phyloP scores from a whole-genome alignment of 140 eudicot genomes.

The Stevia rebaudiana region DNA sequence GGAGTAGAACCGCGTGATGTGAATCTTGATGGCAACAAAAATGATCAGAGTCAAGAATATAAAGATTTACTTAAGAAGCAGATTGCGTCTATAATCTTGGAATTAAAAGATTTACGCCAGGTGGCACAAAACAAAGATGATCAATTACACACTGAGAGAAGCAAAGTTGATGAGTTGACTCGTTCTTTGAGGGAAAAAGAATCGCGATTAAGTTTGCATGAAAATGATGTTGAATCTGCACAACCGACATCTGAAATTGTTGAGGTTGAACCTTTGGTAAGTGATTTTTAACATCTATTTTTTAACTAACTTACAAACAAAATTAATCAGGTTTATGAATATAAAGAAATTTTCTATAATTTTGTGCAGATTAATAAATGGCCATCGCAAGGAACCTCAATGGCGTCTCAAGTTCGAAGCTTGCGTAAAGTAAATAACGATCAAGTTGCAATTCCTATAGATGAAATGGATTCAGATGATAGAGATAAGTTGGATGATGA shows the following conservation, averaged over 20 bases:
- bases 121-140: conserved; percentile 54
- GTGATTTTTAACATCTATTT: conserved; percentile 13
- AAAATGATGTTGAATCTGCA: conserved; percentile 39
- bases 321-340: conserved; percentile 5
- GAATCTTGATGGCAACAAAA: conserved; percentile 30
- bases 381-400: conserved; percentile 52
- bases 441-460: conserved; percentile 84
- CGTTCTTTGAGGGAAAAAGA: conserved; percentile 56
- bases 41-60: conserved; percentile 29
- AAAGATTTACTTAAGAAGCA: conserved; percentile 59
- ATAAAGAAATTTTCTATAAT: not conserved
- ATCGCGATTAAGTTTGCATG: conserved; percentile 45
- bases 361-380: conserved; percentile 60
- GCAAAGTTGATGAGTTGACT: conserved; percentile 54
- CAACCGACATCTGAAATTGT: conserved; percentile 58
- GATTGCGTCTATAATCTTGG: conserved; percentile 46
- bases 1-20: conserved; percentile 35
- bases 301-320: not conserved
- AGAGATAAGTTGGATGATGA: conserved; percentile 56
- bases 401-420: conserved; percentile 84
- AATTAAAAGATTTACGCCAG: conserved; percentile 53
- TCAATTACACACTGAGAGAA: conserved; percentile 50
- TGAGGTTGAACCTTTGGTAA: conserved; percentile 84
- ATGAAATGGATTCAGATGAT: conserved; percentile 58
- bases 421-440: conserved; percentile 81